Evolutionary conservation across 805 yeast genomes (phyloP).

Genomic region (Ogataea salicorniae): DNA sequence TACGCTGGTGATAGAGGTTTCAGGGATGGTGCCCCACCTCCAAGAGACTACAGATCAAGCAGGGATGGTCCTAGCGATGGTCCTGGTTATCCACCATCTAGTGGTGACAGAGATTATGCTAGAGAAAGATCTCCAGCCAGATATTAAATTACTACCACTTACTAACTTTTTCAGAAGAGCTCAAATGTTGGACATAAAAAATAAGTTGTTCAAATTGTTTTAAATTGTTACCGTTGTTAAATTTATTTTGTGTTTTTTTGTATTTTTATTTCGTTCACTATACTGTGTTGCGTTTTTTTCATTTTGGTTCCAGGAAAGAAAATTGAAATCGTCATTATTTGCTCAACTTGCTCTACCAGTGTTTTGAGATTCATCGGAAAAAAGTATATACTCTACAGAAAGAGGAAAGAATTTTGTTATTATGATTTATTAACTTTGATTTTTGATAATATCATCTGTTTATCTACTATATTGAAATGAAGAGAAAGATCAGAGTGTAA

Average conservation of each 20-base stretch:
- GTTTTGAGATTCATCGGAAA: too few species aligned
- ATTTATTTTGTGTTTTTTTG: not conserved
- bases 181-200: not conserved
- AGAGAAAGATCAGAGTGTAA: too few species aligned
- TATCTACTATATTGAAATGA: too few species aligned
- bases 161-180: not conserved
- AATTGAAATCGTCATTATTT: too few species aligned
- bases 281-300: not conserved
- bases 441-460: too few species aligned
- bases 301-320: not conserved
- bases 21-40: slow-evolving; percentile 26
- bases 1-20: slow-evolving; percentile 19
- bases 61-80: slow-evolving; percentile 33
- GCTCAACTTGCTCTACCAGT: too few species aligned
- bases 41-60: slow-evolving; percentile 25
- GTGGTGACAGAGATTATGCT: slow-evolving; percentile 45
- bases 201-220: not conserved
- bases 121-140: slow-evolving; percentile 78
- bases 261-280: not conserved
- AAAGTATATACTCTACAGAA: too few species aligned
- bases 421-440: too few species aligned
- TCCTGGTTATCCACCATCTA: slow-evolving; percentile 27
- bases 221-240: not conserved
- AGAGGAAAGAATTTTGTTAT: too few species aligned
- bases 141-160: slow-evolving; percentile 35